Evolutionary conservation across 495 filamentous ascomycete species (phyloP).

Genomic region (Astrothelium subdiscretum): DNA sequence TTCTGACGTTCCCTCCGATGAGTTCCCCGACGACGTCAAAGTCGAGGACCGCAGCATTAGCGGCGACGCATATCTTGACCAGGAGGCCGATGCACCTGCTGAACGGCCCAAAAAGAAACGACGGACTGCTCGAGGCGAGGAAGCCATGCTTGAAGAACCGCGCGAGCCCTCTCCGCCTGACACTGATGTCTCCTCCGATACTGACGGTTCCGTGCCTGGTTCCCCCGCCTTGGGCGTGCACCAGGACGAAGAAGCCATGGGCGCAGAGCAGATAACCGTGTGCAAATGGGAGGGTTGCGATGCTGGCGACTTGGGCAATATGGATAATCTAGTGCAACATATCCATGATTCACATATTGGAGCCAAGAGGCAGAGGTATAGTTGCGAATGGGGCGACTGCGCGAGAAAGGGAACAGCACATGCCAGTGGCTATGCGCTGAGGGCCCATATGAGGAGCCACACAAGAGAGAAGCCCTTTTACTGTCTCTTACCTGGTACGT

Average conservation of each 20-base stretch:
- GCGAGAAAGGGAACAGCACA: constrained; percentile 75
- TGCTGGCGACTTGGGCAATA: constrained; percentile 71
- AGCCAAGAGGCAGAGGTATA: constrained; percentile 69
- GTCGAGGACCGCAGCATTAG: constrained; percentile 15
- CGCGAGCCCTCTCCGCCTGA: constrained; percentile 10
- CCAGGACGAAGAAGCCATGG: constrained; percentile 61
- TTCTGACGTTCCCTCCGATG: constrained; percentile 22
- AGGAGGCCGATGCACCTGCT: constrained; percentile 3
- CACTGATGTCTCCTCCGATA: constrained; percentile 64
- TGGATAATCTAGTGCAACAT: constrained; percentile 87
- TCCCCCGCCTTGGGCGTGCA: constrained; percentile 47
- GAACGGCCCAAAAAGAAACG: not conserved
- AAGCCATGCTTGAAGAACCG: not conserved
- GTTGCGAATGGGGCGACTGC: constrained; percentile 91
- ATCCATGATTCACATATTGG: constrained; percentile 91
- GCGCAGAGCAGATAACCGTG: constrained; percentile 69
- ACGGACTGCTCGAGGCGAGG: not conserved
- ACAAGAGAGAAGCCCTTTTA: constrained; percentile 98
- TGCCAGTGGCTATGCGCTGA: constrained; percentile 87
- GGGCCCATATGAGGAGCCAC: constrained; percentile 95
- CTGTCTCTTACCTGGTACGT: constrained; percentile 78
- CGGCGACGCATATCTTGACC: constrained; percentile 11
- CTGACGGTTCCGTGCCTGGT: constrained; percentile 69
- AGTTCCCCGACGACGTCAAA: constrained; percentile 20
- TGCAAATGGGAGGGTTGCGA: constrained; percentile 85